Percentiles rank a stretch among this genome's conserved stretches.
Evolutionary conservation across 2,329 filamentous ascomycete genomes (phyloP).

Genomic region (Microcyclosporella mali): DNA sequence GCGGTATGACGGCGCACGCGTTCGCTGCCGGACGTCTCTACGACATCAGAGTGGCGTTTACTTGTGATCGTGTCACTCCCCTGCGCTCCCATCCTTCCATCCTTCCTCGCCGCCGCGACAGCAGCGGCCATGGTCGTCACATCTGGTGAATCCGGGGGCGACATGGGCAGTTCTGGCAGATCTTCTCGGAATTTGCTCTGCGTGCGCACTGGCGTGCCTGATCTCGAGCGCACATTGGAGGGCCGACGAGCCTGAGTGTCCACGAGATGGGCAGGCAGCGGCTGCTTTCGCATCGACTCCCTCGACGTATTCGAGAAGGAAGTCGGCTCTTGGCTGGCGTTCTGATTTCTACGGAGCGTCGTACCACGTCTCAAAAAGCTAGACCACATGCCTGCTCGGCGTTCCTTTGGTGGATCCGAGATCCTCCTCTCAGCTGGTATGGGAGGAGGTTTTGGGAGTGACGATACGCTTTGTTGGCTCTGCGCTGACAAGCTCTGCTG

Average conservation of each 20-base stretch:
- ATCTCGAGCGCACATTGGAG: constrained; percentile 41
- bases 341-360: constrained; percentile 38
- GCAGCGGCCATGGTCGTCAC: constrained; percentile 42
- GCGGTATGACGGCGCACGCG: constrained; percentile 16
- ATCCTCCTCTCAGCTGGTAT: constrained; percentile 25
- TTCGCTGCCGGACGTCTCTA: constrained; percentile 36
- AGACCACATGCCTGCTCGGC: constrained; percentile 50
- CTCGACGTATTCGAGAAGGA: constrained; percentile 81
- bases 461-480: constrained; percentile 12
- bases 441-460: constrained; percentile 21
- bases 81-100: constrained; percentile 24
- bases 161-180: constrained; percentile 75
- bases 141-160: constrained; percentile 80
- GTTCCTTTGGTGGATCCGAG: constrained; percentile 46
- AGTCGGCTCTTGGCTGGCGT: constrained; percentile 54
- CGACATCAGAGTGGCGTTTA: constrained; percentile 24
- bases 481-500: constrained; percentile 14
- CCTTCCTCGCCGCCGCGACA: constrained; percentile 36
- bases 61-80: constrained; percentile 16
- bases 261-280: constrained; percentile 45
- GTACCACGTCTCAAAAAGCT: constrained; percentile 67
- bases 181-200: constrained; percentile 91
- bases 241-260: constrained; percentile 30
- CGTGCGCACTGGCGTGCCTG: constrained; percentile 65
- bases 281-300: constrained; percentile 67